Base-by-base conservation (phyloP, 371 early-diverging fungal genomes). In the Syncephalastrum monosporum region DNA sequence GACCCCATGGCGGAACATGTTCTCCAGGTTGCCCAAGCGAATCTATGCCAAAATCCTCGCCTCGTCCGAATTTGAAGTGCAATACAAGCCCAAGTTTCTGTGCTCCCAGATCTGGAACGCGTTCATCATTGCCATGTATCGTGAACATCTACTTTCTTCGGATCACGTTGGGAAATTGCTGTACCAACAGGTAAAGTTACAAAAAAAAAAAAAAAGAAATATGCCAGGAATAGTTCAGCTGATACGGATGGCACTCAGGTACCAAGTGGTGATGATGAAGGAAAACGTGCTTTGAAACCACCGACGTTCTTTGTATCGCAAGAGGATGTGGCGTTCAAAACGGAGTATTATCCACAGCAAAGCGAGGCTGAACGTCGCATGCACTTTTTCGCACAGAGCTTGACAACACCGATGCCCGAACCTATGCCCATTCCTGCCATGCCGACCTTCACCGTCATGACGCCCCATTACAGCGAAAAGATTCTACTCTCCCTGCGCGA, bases 31-130 rank as follows among this genome's bases (percentile, higher is more conserved):
- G 15, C 92, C 92, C 47, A 91, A 91, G 67, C 85, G 90, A 42
- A 89, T 92, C 44, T 89, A 88, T 68, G 82, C 90, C 51, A 91
- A 91, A 66, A 65, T 91, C 14, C 74, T 92, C 12, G 86, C 90
- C 1, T 79, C 85, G 1, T 72, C 81, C 12, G 85, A 88, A 33
- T 81, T 86, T 71, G 83, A 86, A 41, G 61, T 83, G 54, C 83
- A 85, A 61, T 74, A 80, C 61, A 83, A 88, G 45, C 90, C 91
- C 45, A 91, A 88, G 66, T 75, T 83, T 3, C 74, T 91, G 8
- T 89, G 90, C 65, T 89, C 91, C 7, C 90, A 91, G 64, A 68
- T 93, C 33, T 94, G 94, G 94, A 93, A 94, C 64, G 88, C 93
- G 0, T 81, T 94, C 47, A 82, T 92, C n/a, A 82, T 90, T 24